Conservation (phyloP, 78 protist species). For the Dictyostelium capitatum region DNA sequence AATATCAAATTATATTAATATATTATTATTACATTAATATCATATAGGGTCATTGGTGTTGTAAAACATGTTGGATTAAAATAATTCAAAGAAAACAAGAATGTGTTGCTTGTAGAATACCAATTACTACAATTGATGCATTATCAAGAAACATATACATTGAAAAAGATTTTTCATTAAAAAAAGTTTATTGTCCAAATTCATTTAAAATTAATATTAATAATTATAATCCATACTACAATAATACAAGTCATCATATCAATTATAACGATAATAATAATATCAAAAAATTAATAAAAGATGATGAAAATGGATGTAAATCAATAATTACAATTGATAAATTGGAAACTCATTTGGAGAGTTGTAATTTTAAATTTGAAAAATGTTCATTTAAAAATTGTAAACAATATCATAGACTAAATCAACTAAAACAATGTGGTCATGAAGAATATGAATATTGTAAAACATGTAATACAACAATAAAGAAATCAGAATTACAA, state of each 20-base stretch:
- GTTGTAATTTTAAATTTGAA: background rate
- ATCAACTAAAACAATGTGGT: too few relatives aligned
- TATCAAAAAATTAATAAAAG: background rate
- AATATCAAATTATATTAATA: too few relatives aligned
- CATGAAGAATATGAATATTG: too few relatives aligned
- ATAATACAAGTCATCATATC: too few relatives aligned
- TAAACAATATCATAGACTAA: too few relatives aligned
- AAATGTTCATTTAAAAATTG: too few relatives aligned
- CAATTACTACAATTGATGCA: background rate
- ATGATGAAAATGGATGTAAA: slow-evolving; percentile 8
- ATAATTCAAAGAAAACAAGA: background rate
- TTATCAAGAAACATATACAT: background rate
- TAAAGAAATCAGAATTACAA: too few relatives aligned
- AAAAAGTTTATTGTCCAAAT: slow-evolving; percentile 14
- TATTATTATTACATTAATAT: too few relatives aligned
- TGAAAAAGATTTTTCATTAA: background rate
- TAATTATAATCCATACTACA: too few relatives aligned
- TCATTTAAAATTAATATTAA: too few relatives aligned
- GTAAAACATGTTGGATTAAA: background rate
- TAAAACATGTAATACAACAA: too few relatives aligned
- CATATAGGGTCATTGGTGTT: too few relatives aligned
- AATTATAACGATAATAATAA: background rate
- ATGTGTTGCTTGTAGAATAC: background rate
- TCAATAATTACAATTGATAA: background rate
- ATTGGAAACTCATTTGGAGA: background rate